These are phyloP conservation scores for Penicillium diatomitis DNA, from an alignment of 495 filamentous ascomycete species.

Conservation along the genomic window DNA sequence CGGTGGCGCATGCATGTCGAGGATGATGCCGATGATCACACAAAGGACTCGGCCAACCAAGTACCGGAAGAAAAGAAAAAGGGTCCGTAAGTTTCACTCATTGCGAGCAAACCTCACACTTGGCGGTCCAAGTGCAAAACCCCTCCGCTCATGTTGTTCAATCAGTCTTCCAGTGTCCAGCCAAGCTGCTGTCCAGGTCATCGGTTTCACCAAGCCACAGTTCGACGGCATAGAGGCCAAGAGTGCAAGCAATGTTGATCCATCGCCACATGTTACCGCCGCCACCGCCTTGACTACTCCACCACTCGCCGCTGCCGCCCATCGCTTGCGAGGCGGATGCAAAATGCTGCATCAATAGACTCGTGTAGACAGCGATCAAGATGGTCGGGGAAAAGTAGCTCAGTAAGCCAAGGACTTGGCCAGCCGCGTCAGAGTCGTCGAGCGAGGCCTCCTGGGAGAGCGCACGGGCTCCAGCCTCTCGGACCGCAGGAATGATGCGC, in stretches of 20 bases:
- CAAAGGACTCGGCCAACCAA: too few relatives aligned
- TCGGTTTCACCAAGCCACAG: conserved; percentile 71
- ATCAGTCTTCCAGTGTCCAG: conserved; percentile 88
- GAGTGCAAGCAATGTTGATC: conserved; percentile 82
- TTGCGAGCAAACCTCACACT: too few relatives aligned
- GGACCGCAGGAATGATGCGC: conserved; percentile 90
- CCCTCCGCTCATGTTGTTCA: conserved; percentile 33
- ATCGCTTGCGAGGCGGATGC: conserved; percentile 54
- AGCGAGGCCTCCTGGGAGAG: conserved; percentile 73
- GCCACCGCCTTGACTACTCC: conserved; percentile 68
- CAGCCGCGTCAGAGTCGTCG: conserved; percentile 76
- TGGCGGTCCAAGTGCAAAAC: neutral
- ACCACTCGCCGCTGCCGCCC: conserved; percentile 66
- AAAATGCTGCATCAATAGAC: conserved; percentile 91
- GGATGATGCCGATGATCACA: too few relatives aligned
- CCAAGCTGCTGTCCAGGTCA: conserved; percentile 56
- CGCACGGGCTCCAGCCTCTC: conserved; percentile 72
- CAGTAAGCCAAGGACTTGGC: conserved; percentile 66
- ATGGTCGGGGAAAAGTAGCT: conserved; percentile 91
- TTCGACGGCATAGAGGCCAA: conserved; percentile 83
- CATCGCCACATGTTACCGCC: conserved; percentile 86
- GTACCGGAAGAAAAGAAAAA: too few relatives aligned
- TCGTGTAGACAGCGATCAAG: conserved; percentile 93
- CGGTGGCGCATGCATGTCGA: too few relatives aligned
- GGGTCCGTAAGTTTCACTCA: too few relatives aligned